Base-by-base conservation (phyloP, 2,329 filamentous ascomycete genomes). In the Fonsecaea monophora region DNA sequence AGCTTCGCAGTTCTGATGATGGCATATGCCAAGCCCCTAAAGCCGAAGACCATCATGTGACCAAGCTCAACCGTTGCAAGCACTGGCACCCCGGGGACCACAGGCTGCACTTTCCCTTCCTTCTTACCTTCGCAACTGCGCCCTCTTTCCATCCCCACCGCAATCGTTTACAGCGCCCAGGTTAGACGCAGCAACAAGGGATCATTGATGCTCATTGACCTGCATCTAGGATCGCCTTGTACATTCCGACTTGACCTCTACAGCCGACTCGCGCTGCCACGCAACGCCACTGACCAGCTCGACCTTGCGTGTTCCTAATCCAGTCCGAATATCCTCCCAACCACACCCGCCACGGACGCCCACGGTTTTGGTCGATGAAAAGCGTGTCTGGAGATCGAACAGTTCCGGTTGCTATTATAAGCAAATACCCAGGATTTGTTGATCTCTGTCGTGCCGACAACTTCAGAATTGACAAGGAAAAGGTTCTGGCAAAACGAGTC, bases 31-130 rank as follows among this genome's bases (percentile, higher is more conserved):
- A 64, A 57, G 61, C 15, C 57, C 8, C 57, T 53, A 60, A 45
- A 32, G 3, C 5, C 13, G 38, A 10, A 9, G 25, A 15, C 10
- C 30, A 38, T 61, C 59, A 61, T 61, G 59, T 61, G 48, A 61
- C 37, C 53, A n/a, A 30, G 18, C 45, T 30, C 18, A 7, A 4
- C 13, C 15, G 4, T 15, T 15, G 8, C 10, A 4, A 2, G 9
- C 37, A 13, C 9, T 40, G 12, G 15, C 10, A 15, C 37, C 10
- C 37, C 25, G 25, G 37, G 10, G 12, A 40, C 40, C 15, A 7
- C 42, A 60, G 48, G 48, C 59, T 54, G 59, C 59, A 61, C 34
- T 60, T 60, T 6, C 57, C 57, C 37, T 50, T n/a, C 40, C n/a
- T 25, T 30, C 45, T 30, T 18, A 25, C 45, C 57, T 60, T 60